phyloP scores from a whole-genome alignment of 2,329 filamentous ascomycete genomes.

The Metarhizium sp. region DNA sequence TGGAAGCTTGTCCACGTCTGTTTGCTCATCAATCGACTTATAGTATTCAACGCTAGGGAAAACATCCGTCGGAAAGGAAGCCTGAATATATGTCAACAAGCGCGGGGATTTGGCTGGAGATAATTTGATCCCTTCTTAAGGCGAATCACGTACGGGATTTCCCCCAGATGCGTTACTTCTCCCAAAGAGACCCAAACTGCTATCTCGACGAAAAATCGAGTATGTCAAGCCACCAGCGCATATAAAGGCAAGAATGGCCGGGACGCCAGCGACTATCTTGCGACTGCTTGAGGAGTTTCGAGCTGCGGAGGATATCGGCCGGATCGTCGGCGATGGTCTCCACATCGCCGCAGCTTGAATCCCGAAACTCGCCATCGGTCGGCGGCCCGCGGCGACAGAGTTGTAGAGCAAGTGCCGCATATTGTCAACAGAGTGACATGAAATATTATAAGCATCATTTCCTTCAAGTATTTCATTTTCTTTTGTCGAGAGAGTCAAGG shows the following conservation, averaged over 20 bases:
- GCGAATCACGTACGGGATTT: background rate
- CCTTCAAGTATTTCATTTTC: background rate
- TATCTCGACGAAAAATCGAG: background rate
- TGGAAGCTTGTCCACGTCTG: constrained; percentile 13
- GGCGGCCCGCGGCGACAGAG: background rate
- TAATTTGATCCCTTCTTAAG: background rate
- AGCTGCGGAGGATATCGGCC: background rate
- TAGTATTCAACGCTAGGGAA: background rate
- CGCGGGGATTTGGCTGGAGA: background rate
- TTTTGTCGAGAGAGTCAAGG: background rate
- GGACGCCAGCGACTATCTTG: background rate
- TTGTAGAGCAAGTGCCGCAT: background rate
- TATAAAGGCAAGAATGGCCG: background rate
- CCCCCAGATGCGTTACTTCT: background rate
- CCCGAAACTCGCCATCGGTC: background rate
- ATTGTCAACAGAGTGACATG: background rate
- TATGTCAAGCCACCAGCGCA: background rate
- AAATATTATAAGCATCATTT: background rate
- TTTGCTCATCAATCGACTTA: background rate
- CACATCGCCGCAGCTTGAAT: background rate
- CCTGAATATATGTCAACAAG: background rate
- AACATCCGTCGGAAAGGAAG: background rate
- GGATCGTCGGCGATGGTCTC: background rate
- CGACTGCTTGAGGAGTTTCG: background rate
- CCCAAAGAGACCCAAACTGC: background rate